Evolutionary conservation across 306 rosid species (phyloP), one percentile per base, ranked within the genome.

Genomic region (Fragaria vesca): DNA sequence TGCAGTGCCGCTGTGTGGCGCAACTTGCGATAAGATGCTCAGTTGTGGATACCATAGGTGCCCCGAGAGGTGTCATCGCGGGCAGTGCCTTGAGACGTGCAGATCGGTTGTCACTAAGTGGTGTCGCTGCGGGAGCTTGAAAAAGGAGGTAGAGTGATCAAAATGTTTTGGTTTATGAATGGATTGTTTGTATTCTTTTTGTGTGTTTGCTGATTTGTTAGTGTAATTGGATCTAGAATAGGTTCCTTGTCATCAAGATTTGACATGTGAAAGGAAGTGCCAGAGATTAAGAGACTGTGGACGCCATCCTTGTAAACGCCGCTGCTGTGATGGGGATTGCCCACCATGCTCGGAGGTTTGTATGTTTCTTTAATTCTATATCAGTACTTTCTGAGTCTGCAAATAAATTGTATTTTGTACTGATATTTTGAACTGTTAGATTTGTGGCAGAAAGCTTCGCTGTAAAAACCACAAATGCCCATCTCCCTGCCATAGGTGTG

Each of bases 221-320:
- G 80, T 85, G 75, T 83, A 61, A 83, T 86, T 88, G 86, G 82
- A 85, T 78, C 80, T 89, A 71, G 82, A 81, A 83, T 91, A 95
- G 98, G 91, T 92, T 85, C 98, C 98, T 85, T 95, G 98, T 83
- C 86, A 88, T 89, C 98, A 95, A 89, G 93, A 91, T 76, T 89
- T 95, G 85, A 54, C 85, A 13, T 95, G 98, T 79, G 98, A 95
- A 74, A 89, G 97, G 91, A 95, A 89, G 87, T 95, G 98, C n/a
- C 92, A 79, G 80, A 86, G 68, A 75, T 54, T 83, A 75, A 90
- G 97, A 52, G 98, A 92, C 78, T 95, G 98, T 70, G 93, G 92
- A 12, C 87, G 97, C 43, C 98, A 95, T 82, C 88, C 95, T 18
- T 95, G 98, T 74, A 90, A 86, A 72, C 98, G 98, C 11, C 93